Percentiles rank a stretch among this genome's conserved stretches.
Conservation (phyloP, 2,329 filamentous ascomycete species). For the Fusarium pininemorale region DNA sequence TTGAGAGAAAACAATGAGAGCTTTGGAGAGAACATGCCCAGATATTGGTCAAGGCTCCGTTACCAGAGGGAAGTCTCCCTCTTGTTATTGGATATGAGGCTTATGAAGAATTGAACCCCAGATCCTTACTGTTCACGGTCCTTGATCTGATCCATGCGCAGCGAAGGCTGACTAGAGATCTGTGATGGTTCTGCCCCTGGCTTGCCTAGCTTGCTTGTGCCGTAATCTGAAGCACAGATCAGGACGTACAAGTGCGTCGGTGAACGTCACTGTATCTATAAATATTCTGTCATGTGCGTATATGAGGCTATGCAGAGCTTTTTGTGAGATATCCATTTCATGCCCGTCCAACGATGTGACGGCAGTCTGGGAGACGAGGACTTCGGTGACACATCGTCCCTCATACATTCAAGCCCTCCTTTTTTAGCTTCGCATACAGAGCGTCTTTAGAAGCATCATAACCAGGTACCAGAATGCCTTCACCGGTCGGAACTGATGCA, state of each 20-base stretch:
- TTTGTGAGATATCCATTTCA: not conserved
- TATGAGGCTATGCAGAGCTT: not conserved
- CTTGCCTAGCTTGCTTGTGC: conserved; percentile 11
- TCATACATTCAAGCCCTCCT: conserved; percentile 37
- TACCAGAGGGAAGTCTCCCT: not conserved
- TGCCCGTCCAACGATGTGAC: not conserved
- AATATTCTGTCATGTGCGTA: not conserved
- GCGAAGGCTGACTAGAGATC: conserved; percentile 18
- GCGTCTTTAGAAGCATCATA: conserved; percentile 34
- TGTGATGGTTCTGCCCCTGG: not conserved
- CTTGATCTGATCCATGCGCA: conserved; percentile 22
- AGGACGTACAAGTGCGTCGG: not conserved
- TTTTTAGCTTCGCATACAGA: conserved; percentile 37
- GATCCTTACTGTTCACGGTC: conserved; percentile 18
- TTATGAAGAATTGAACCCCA: conserved; percentile 7
- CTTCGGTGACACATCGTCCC: not conserved
- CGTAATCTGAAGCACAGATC: conserved; percentile 9
- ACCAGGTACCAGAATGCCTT: conserved; percentile 35
- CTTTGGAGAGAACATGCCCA: conserved; percentile 16
- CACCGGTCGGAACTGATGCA: conserved; percentile 38
- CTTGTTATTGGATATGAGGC: conserved; percentile 14
- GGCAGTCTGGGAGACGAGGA: not conserved
- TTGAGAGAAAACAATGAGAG: conserved; percentile 4
- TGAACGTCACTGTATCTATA: not conserved
- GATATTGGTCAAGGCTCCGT: conserved; percentile 15